Evolutionary conservation across 495 filamentous ascomycete genomes (phyloP).

Genomic region (Wilcoxina mikolae): DNA sequence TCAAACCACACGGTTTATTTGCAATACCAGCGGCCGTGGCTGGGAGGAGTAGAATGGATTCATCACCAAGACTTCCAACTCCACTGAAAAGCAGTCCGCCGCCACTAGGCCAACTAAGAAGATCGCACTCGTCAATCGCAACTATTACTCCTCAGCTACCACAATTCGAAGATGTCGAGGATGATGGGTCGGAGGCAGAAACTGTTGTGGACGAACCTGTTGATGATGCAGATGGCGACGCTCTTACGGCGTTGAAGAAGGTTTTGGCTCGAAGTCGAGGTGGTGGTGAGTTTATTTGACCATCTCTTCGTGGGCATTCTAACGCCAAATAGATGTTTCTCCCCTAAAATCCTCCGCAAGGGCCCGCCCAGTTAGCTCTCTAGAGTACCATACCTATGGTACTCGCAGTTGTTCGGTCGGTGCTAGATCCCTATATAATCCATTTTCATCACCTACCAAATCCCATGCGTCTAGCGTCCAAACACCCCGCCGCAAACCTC

Average conservation of each 20-base stretch:
- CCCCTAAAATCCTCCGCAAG: neutral
- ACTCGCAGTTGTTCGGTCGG: neutral
- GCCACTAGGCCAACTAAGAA: neutral
- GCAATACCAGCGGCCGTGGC: too few relatives aligned
- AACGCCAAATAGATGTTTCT: neutral
- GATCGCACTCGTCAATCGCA: neutral
- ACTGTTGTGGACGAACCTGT: conserved; percentile 24
- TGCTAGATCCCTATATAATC: neutral
- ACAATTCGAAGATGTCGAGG: neutral
- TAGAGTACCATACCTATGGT: neutral
- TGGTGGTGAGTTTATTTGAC: neutral
- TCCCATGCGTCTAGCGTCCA: neutral
- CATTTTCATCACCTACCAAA: neutral
- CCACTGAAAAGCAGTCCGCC: conserved; percentile 25
- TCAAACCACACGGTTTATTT: too few relatives aligned
- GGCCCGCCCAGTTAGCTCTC: neutral
- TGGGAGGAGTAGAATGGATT: conserved; percentile 17
- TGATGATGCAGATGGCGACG: conserved; percentile 22
- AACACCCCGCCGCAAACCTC: conserved; percentile 4
- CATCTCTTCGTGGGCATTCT: neutral
- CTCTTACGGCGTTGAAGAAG: conserved; percentile 19
- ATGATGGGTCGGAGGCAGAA: conserved; percentile 26
- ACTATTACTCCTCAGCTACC: neutral
- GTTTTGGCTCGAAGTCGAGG: neutral
- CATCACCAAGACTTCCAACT: conserved; percentile 22